phyloP scores from a whole-genome alignment of 1,139 yeast species.

The Geotrichum macrosporum region DNA sequence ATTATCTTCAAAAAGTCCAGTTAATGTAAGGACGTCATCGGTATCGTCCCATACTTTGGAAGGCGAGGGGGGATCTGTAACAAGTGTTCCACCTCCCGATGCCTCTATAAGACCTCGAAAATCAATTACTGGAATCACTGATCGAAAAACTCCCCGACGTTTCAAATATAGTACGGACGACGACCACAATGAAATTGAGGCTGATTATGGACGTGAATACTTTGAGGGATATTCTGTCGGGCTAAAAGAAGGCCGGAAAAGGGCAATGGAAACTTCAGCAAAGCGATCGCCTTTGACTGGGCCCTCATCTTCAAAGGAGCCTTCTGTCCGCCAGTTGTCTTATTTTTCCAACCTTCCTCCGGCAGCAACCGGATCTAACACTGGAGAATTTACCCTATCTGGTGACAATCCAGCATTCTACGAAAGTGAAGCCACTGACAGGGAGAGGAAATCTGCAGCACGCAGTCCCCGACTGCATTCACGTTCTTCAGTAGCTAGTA shows the following conservation, averaged over 20 bases:
- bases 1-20: background rate
- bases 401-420: background rate
- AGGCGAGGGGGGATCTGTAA: too few species aligned
- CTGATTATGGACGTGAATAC: conserved; percentile 57
- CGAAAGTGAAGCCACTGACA: conserved; percentile 14
- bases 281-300: conserved; percentile 1
- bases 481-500: conserved; percentile 2
- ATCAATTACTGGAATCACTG: background rate
- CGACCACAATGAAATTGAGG: conserved; percentile 59
- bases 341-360: conserved; percentile 20
- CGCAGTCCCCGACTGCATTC: conserved; percentile 13
- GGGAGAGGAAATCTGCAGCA: conserved; percentile 20
- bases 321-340: background rate
- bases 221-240: conserved; percentile 73
- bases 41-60: background rate
- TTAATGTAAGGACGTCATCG: background rate
- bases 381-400: background rate
- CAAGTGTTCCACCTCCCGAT: too few species aligned
- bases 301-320: conserved; percentile 1
- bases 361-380: too few species aligned
- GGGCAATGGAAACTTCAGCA: background rate
- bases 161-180: conserved; percentile 55
- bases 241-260: conserved; percentile 40
- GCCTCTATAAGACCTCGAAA: background rate
- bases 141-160: conserved; percentile 18